Evolutionary conservation across 148 eudicot genomes (phyloP).

Genomic region (Camellia japonica): DNA sequence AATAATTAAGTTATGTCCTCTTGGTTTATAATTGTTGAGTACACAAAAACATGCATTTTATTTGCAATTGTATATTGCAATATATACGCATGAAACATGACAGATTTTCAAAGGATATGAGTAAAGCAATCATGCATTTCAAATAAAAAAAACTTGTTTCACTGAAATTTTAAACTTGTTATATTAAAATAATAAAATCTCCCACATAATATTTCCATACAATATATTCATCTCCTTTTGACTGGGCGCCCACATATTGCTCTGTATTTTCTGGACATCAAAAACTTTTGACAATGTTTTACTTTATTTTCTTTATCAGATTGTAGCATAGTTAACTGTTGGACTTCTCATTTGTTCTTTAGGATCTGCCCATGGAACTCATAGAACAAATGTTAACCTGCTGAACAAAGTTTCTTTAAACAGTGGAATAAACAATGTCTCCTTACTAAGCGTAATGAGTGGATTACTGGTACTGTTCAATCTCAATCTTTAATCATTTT

Average conservation of each 20-base stretch:
- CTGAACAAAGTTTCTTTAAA: conserved; percentile 16
- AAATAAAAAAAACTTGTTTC: neutral
- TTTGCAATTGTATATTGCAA: neutral
- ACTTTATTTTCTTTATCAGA: neutral
- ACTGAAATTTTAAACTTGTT: neutral
- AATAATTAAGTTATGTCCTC: neutral
- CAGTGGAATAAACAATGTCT: conserved; percentile 32
- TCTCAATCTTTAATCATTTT: neutral
- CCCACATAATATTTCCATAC: neutral
- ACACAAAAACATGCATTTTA: neutral
- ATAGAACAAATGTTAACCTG: conserved; percentile 20
- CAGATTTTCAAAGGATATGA: neutral
- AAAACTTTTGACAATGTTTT: neutral
- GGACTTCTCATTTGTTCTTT: conserved; percentile 4
- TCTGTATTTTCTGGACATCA: neutral
- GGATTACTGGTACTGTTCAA: conserved; percentile 44
- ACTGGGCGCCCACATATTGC: neutral
- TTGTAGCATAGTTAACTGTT: neutral
- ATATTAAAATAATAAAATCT: neutral
- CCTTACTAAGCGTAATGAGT: conserved; percentile 46
- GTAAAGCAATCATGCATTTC: neutral
- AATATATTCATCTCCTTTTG: neutral
- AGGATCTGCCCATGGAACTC: conserved; percentile 46
- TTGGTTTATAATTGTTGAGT: neutral
- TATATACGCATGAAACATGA: neutral